Base-by-base conservation (phyloP, 306 rosid species). In the Trichosanthes cucumerina region DNA sequence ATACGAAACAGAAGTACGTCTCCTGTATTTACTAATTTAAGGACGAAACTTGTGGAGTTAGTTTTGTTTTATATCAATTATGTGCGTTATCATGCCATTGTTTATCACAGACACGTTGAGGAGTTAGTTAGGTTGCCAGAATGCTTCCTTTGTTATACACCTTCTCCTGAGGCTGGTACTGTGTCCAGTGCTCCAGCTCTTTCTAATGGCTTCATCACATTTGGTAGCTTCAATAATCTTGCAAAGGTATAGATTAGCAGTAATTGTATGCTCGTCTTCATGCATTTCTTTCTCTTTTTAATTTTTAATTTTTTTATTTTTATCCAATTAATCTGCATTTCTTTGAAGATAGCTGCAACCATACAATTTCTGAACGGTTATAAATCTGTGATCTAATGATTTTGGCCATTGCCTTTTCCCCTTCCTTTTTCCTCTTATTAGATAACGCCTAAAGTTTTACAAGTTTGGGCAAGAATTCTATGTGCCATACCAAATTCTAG, bases 141-240 rank as follows among this genome's bases (percentile, higher is more conserved):
- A 59, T 85, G 90, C 87, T 95, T 95, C 83, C 99, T 95, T 83
- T 95, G 99, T 86, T 95, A 95, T 81, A 88, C 92, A 9, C 99
- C 99, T 80, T 95, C 99, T 44, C 90, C 95, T 18, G 99, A 92
- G 85, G 99, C 99, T 59, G 99, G 99, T 62, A 83, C 93, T 81
- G 85, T 95, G 82, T 77, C 88, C 86, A 91, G 91, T 38, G 89
- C 97, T 80, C 98, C 98, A 66, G 97, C 97, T 53, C 89, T 95
- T 81, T 86, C 99, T 68, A 95, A 95, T 87, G 99, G 97, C 78
- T 95, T 95, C 58, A 12, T 95, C 78, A 95, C 99, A 36, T 95
- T 95, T 85, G 99, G 99, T 56, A 95, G 99, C 86, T 95, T 95
- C 79, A 95, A 95, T 88, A 95, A 95, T 90, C 93, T 95, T 66